These are phyloP conservation scores for Bipolaris gigantea DNA, from an alignment of 2,329 filamentous ascomycete species.

Conservation along the genomic window DNA sequence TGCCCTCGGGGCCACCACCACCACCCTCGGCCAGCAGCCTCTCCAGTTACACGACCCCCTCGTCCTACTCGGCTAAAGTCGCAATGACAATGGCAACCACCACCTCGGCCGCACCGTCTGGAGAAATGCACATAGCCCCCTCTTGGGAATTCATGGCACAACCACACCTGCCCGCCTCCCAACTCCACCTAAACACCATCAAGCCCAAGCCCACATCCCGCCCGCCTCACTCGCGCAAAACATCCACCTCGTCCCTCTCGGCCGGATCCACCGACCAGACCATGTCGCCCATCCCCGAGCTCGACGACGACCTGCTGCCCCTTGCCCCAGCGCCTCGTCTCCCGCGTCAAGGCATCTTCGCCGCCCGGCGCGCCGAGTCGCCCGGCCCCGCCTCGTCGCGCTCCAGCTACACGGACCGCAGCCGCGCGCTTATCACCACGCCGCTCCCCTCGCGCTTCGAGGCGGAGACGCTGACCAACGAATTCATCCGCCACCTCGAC, in stretches of 20 bases:
- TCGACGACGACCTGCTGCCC: slow-evolving; percentile 35
- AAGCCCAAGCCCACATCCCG: no score
- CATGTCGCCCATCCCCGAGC: slow-evolving; percentile 33
- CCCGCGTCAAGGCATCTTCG: slow-evolving; percentile 38
- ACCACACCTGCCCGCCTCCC: background rate
- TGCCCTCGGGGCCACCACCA: slow-evolving; percentile 34
- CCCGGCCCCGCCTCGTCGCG: slow-evolving; percentile 30
- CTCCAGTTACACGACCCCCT: slow-evolving; percentile 4
- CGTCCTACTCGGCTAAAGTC: slow-evolving; percentile 13
- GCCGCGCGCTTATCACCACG: slow-evolving; percentile 34
- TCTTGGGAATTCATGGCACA: slow-evolving; percentile 44
- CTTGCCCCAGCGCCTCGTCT: slow-evolving; percentile 31
- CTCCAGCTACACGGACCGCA: slow-evolving; percentile 38
- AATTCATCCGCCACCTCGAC: slow-evolving; percentile 38
- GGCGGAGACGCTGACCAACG: slow-evolving; percentile 41
- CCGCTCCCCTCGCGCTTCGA: slow-evolving; percentile 42
- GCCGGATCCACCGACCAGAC: slow-evolving; percentile 34
- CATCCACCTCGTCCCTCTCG: slow-evolving; percentile 39
- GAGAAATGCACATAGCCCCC: slow-evolving; percentile 33
- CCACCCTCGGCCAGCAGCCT: slow-evolving; percentile 8
- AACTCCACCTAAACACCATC: no score
- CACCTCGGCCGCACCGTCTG: no score
- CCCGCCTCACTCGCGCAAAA: slow-evolving; percentile 30
- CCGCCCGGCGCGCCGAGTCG: slow-evolving; percentile 30
- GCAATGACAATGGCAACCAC: no score